These are phyloP conservation scores for Xylaria hypoxylon DNA, from an alignment of 2,329 filamentous ascomycete species.

Conservation along the genomic window DNA sequence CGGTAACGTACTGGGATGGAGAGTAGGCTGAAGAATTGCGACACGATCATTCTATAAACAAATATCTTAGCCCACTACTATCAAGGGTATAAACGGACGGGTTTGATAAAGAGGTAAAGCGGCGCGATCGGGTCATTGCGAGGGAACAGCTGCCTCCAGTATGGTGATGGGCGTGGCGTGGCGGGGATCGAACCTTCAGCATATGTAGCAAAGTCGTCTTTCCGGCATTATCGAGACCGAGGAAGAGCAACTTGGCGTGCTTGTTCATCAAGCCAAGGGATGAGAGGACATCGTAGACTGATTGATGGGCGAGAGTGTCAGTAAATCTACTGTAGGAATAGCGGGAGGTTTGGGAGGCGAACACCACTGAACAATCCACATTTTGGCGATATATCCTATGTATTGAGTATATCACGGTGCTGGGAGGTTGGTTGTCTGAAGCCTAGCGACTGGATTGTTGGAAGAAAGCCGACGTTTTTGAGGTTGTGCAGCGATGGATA, in stretches of 20 bases:
- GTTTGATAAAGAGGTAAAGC: slow-evolving; percentile 6
- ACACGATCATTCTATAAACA: slow-evolving; percentile 83
- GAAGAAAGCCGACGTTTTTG: slow-evolving; percentile 34
- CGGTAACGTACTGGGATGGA: slow-evolving; percentile 81
- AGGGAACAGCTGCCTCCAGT: slow-evolving; percentile 9
- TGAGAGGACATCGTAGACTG: slow-evolving; percentile 91
- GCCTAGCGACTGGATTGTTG: slow-evolving; percentile 23
- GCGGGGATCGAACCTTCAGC: slow-evolving; percentile 77
- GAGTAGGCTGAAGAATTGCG: slow-evolving; percentile 88
- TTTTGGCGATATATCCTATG: slow-evolving; percentile 57
- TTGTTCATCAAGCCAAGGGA: slow-evolving; percentile 92
- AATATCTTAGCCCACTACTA: slow-evolving; percentile 24
- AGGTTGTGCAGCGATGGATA: slow-evolving; percentile 38
- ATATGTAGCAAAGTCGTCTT: slow-evolving; percentile 95
- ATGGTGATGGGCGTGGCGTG: slow-evolving; percentile 20
- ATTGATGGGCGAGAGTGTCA: slow-evolving; percentile 54
- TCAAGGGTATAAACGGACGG: slow-evolving; percentile 1
- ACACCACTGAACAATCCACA: slow-evolving; percentile 99
- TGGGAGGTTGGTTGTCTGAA: slow-evolving; percentile 20
- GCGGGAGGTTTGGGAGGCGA: slow-evolving; percentile 56
- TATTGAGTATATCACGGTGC: slow-evolving; percentile 29
- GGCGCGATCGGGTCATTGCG: slow-evolving; percentile 27
- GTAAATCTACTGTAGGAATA: slow-evolving; percentile 37
- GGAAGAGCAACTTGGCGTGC: slow-evolving; percentile 93
- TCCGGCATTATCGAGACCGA: slow-evolving; percentile 93